Conservation (phyloP, 495 filamentous ascomycete species). For the Penicillium robsamsonii region DNA sequence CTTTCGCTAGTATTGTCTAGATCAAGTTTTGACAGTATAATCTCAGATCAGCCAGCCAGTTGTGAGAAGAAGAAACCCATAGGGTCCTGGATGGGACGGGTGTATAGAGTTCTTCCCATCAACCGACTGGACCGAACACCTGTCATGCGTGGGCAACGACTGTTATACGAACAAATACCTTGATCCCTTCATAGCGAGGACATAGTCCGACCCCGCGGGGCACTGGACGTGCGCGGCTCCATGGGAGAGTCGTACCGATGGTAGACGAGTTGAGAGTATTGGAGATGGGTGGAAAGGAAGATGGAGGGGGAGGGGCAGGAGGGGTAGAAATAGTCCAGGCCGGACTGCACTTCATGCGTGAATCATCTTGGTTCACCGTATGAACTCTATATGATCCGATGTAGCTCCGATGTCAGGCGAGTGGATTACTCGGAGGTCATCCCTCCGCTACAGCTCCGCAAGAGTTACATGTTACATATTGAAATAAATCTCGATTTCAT, state of each 20-base stretch:
- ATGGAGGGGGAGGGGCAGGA: conserved; percentile 8
- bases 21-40: conserved; percentile 75
- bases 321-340: conserved; percentile 21
- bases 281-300: conserved; percentile 1
- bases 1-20: conserved; percentile 84
- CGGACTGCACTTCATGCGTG: neutral
- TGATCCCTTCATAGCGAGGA: conserved; percentile 45
- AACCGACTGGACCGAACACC: conserved; percentile 47
- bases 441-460: neutral
- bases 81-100: neutral
- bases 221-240: conserved; percentile 31
- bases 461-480: too few species aligned
- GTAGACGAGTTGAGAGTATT: conserved; percentile 11
- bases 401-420: neutral
- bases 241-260: conserved; percentile 42
- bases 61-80: neutral
- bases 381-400: conserved; percentile 7
- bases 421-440: conserved; percentile 4
- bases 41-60: conserved; percentile 54
- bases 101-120: conserved; percentile 6
- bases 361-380: conserved; percentile 2
- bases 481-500: neutral
- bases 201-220: conserved; percentile 19
- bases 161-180: conserved; percentile 58
- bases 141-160: conserved; percentile 57